These are phyloP conservation scores for Cylindrotheca closterium DNA, from an alignment of 108 stramenopile species.

Conservation along the genomic window DNA sequence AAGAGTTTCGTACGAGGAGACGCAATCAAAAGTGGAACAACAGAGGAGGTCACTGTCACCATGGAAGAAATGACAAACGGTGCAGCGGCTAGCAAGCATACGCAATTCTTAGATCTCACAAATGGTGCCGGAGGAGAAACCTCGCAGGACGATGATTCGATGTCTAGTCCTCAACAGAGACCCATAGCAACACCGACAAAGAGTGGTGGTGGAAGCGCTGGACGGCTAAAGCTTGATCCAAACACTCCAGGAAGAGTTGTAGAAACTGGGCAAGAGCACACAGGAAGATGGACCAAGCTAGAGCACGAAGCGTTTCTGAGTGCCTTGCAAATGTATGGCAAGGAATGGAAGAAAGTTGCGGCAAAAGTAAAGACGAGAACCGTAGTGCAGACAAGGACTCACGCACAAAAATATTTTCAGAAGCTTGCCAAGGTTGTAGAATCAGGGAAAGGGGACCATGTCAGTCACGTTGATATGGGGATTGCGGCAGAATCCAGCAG, in stretches of 20 bases:
- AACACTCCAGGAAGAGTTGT: slow-evolving; percentile 62
- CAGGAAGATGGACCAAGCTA: slow-evolving; percentile 85
- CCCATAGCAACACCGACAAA: slow-evolving; percentile 1
- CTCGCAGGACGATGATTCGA: slow-evolving; percentile 10
- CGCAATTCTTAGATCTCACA: slow-evolving; percentile 55
- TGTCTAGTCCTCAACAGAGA: not conserved
- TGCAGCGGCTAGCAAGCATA: slow-evolving; percentile 19
- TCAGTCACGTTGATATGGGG: slow-evolving; percentile 26
- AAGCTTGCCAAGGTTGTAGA: slow-evolving; percentile 84
- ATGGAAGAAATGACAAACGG: no score
- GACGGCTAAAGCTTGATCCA: slow-evolving; percentile 26
- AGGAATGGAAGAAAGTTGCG: slow-evolving; percentile 95
- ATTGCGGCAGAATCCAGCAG: slow-evolving; percentile 1
- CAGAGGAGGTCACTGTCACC: no score
- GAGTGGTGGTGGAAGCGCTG: not conserved
- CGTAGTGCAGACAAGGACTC: slow-evolving; percentile 97
- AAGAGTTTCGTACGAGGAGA: no score
- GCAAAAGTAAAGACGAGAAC: slow-evolving; percentile 92
- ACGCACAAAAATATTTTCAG: slow-evolving; percentile 99
- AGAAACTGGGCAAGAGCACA: slow-evolving; percentile 77
- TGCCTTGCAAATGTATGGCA: slow-evolving; percentile 87
- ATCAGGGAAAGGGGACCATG: slow-evolving; percentile 21
- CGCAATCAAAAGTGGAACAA: no score
- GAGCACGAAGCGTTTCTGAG: slow-evolving; percentile 92
- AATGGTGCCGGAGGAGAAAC: slow-evolving; percentile 40